Evolutionary conservation across 129 eudicot genomes (phyloP).

Genomic region (Centella asiatica): DNA sequence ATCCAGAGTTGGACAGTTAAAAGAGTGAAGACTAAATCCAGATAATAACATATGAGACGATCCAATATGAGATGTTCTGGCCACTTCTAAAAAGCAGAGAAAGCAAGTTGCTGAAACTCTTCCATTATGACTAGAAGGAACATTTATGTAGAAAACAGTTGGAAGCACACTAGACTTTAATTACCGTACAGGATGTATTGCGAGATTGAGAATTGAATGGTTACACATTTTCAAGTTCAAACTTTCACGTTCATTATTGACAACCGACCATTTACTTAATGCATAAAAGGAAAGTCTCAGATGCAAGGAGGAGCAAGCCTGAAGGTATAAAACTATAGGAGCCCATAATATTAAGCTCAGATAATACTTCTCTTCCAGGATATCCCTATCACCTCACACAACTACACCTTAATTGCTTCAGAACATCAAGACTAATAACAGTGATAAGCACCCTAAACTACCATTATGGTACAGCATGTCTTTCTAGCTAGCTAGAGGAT

Average conservation of each 20-base stretch:
- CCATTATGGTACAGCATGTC: background rate
- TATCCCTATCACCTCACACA: too few relatives aligned
- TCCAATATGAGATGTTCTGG: background rate
- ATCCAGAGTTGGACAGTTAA: background rate
- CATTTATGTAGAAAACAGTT: background rate
- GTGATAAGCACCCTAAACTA: background rate
- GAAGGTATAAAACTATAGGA: too few relatives aligned
- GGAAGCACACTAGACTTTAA: background rate
- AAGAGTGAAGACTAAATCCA: conserved; percentile 3
- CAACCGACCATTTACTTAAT: conserved; percentile 5
- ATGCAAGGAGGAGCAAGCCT: too few relatives aligned
- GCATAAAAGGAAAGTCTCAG: background rate
- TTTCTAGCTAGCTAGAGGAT: background rate
- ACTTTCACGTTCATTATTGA: too few relatives aligned
- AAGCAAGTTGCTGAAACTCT: background rate
- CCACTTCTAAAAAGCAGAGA: background rate
- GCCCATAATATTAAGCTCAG: too few relatives aligned
- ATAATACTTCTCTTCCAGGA: too few relatives aligned
- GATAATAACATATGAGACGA: background rate
- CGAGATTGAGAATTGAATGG: too few relatives aligned
- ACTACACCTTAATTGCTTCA: too few relatives aligned
- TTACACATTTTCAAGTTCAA: background rate
- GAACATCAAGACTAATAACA: too few relatives aligned
- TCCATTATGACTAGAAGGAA: background rate
- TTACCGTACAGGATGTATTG: background rate